phyloP scores from a whole-genome alignment of 306 rosid genomes.

The Senna tora region DNA sequence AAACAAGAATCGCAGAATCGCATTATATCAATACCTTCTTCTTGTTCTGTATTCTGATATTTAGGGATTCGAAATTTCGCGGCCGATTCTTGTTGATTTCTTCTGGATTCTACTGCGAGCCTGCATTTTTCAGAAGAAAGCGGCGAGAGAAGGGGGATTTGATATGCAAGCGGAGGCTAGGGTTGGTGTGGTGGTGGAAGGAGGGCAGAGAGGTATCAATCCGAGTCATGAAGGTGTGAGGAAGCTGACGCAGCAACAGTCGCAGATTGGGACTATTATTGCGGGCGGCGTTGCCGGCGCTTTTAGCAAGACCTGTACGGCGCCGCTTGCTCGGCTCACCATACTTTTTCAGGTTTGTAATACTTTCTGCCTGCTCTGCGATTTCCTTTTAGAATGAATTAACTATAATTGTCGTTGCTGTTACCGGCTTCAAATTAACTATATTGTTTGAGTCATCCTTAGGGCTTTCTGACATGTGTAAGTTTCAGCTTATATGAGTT shows the following conservation, averaged over 20 bases:
- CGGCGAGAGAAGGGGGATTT: not conserved
- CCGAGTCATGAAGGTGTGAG: constrained; percentile 59
- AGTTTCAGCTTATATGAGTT: not conserved
- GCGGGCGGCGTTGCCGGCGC: constrained; percentile 99
- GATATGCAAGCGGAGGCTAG: constrained; percentile 94
- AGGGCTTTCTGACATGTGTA: not conserved
- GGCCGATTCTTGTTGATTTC: not conserved
- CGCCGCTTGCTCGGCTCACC: constrained; percentile 95
- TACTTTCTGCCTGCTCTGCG: not conserved
- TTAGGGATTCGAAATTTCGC: not conserved
- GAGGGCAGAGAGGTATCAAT: constrained; percentile 58
- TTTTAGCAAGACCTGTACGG: constrained; percentile 92
- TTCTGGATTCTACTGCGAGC: not conserved
- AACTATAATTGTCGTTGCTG: not conserved
- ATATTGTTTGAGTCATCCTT: not conserved
- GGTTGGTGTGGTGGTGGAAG: constrained; percentile 72
- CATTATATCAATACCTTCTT: not conserved
- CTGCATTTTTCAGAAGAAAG: constrained; percentile 24
- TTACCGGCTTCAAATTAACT: not conserved
- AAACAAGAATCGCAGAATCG: not conserved
- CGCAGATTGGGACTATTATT: constrained; percentile 74
- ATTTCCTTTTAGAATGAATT: not conserved
- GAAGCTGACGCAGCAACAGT: constrained; percentile 60
- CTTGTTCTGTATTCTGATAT: not conserved
- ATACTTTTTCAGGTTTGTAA: constrained; percentile 82